Percentiles rank a stretch among this genome's conserved stretches.
phyloP scores from a whole-genome alignment of 2,329 filamentous ascomycete genomes.

The Microsporum audouinii region DNA sequence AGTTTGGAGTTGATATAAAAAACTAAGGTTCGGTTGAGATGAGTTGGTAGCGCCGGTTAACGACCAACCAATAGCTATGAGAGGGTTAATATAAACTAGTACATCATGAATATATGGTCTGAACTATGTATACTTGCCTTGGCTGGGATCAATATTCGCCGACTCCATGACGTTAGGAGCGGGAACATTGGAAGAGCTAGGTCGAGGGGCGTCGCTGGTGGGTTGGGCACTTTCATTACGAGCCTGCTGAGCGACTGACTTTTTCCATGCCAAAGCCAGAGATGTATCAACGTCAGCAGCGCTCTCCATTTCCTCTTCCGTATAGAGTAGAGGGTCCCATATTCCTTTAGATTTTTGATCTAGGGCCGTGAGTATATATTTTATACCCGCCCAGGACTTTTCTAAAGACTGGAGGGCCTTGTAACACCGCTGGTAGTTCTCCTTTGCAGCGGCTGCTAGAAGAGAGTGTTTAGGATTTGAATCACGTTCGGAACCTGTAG shows the following conservation, averaged over 20 bases:
- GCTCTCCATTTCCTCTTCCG: constrained; percentile 64
- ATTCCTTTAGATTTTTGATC: constrained; percentile 83
- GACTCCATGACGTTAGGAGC: constrained; percentile 17
- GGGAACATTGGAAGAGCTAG: not conserved
- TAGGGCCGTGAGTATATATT: constrained; percentile 74
- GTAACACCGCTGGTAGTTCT: constrained; percentile 80
- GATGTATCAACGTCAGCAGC: constrained; percentile 47
- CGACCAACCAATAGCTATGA: constrained; percentile 64
- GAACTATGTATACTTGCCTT: constrained; percentile 27
- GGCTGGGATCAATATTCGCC: not conserved
- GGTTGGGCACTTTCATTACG: not conserved
- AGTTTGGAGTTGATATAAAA: constrained; percentile 58
- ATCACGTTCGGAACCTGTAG: constrained; percentile 21
- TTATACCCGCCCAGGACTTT: constrained; percentile 73
- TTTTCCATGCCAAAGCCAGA: constrained; percentile 40
- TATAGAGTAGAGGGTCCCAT: constrained; percentile 58
- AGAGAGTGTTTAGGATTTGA: constrained; percentile 55
- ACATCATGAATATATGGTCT: constrained; percentile 21
- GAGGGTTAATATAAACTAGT: constrained; percentile 25
- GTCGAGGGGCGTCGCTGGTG: not conserved
- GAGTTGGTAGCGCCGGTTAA: constrained; percentile 81
- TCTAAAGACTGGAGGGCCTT: constrained; percentile 72
- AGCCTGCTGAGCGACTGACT: constrained; percentile 12
- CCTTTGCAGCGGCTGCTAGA: constrained; percentile 67
- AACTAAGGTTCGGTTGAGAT: constrained; percentile 68